Evolutionary conservation across 352 stramenopile genomes (phyloP), one percentile per base, ranked within the genome.

Genomic region (Globisporangium apiculatum): DNA sequence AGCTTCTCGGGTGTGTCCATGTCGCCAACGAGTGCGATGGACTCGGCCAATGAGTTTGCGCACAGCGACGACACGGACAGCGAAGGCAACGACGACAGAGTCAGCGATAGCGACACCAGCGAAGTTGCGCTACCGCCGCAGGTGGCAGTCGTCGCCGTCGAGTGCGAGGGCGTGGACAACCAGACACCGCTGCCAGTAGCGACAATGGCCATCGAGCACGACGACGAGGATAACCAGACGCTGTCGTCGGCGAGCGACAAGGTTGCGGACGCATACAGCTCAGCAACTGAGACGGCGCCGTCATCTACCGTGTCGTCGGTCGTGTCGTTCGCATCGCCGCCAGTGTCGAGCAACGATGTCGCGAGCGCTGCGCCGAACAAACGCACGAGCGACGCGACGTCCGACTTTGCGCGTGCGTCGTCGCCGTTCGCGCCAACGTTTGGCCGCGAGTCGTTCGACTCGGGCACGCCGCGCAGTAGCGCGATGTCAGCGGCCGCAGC

Each of bases 361-460:
- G 48, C 48, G 2, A 40, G 46, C 7, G 36, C 38, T 2, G n/a
- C 12, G n/a, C 35, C 41, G 17, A 17, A 49, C 10, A 24, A 66
- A 10, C 60, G 60, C 40, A 35, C 50, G 40, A 66, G 60, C 35
- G 51, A 57, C 48, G 41, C 38, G 4, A 42, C 12, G 10, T 61
- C 53, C 7, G 54, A 55, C 49, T 48, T 58, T n/a, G 60, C 49
- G 14, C 40, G 50, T 9, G 36, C 53, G 7, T 66, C 53, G 2
- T 66, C 60, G 14, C 38, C 54, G 14, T 24, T 12, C 14, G 51
- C 52, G 10, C 10, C 49, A 8, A 58, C 53, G 4, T 56, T 56
- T 31, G 53, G 57, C 18, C 60, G 60, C 45, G 47, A 56, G 40
- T 61, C 60, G 31, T 66, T 66, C 18, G 60, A 66, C 24, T 66